A percentile compares a stretch with the other conserved stretches of the same genome.
Evolutionary conservation across 768 basidiomycete species (phyloP).

Genomic region (Erythrobasidium yunnanense): DNA sequence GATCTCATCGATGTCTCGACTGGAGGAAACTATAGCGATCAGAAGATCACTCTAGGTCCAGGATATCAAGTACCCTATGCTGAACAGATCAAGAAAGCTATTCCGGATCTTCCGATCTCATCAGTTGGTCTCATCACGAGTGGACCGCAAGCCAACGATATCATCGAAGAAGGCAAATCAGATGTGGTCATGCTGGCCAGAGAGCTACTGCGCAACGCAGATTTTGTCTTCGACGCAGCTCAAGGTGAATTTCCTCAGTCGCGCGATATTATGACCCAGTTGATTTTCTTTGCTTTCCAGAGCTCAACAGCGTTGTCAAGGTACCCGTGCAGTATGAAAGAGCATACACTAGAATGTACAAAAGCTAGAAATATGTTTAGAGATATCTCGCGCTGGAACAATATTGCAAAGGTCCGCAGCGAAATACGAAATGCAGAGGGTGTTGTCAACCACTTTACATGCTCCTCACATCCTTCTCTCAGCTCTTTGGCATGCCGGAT

Average conservation of each 20-base stretch:
- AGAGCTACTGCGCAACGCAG: slow-evolving; percentile 28
- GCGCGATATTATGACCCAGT: not conserved
- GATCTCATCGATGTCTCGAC: slow-evolving; percentile 66
- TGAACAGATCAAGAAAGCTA: slow-evolving; percentile 53
- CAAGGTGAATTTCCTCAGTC: not conserved
- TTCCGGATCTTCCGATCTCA: slow-evolving; percentile 48
- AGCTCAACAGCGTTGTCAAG: slow-evolving; percentile 26
- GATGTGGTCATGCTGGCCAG: slow-evolving; percentile 49
- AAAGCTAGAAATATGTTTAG: too few species aligned
- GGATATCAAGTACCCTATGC: slow-evolving; percentile 67
- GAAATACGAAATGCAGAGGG: too few species aligned
- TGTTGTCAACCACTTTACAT: too few species aligned
- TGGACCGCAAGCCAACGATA: slow-evolving; percentile 44
- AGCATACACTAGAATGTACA: slow-evolving; percentile 30
- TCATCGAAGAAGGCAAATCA: slow-evolving; percentile 50
- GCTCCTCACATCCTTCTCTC: too few species aligned
- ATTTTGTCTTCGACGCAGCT: slow-evolving; percentile 23
- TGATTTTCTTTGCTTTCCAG: not conserved
- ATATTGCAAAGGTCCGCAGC: too few species aligned
- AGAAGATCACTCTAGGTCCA: slow-evolving; percentile 50
- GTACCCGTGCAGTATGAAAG: slow-evolving; percentile 27
- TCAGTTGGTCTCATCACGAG: slow-evolving; percentile 65
- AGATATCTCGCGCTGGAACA: too few species aligned
- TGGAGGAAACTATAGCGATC: slow-evolving; percentile 56
- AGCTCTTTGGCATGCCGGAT: too few species aligned